Base-by-base conservation (phyloP, 2,329 filamentous ascomycete genomes). In the Ophiostoma himal-ulmi region DNA sequence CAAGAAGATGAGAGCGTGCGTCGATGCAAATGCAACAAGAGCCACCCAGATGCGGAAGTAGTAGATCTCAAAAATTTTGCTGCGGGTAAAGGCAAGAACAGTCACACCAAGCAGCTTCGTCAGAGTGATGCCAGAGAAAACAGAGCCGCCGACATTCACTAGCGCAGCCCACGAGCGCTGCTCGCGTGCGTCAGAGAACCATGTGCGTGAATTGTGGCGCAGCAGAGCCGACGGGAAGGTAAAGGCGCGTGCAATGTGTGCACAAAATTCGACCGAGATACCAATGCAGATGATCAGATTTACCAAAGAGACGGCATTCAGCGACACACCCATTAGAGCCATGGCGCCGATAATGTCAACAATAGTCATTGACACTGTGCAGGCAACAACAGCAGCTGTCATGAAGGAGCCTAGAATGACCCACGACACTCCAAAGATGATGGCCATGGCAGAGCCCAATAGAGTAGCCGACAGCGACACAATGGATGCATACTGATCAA, bases 61-160 rank as follows among this genome's bases (percentile, higher is more conserved):
- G 81, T 99, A 99, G 71, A 99, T 93, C 82, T 99, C 96, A 76
- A 99, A 99, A 77, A 99, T 99, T 86, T 98, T 99, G 79, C 92
- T 96, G 68, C 92, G 84, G 8, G 95, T 99, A 77, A 97, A 99
- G 0, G 95, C 95, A 26, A 99, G 83, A 48, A 99, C 95, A 65
- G 86, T 90, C 0, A 99, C 94, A 3, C 95, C 95, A 1, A 99
- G 83, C 1, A 99, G 85, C 80, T 99, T 99, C 1, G 95, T 99
- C 69, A 99, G 84, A 0, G 94, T 98, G 78, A 99, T 99, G 1
- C 95, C 95, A 41, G 91, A 96, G 77, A 99, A 96, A 14, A 99
- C 96, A 65, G 91, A 95, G 6, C 91, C 92, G 2, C 95, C 95
- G 0, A 99, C 94, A 75, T 97, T 97, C 74, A 96, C 93, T 71